Conservation (phyloP, 306 rosid species). For the Glycine tomentella region DNA sequence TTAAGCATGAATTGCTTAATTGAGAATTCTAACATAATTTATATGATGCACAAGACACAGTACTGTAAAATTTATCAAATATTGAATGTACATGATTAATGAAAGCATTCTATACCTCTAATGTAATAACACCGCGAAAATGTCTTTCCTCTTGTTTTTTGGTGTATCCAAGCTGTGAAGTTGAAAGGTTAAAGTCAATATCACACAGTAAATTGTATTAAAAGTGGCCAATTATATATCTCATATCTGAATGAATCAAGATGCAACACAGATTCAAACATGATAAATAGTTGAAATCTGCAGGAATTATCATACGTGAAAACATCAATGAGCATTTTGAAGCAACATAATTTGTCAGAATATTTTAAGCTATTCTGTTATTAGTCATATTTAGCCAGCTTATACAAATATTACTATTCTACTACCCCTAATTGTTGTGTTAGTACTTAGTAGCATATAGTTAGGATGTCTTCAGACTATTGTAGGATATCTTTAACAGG, state of each 20-base stretch:
- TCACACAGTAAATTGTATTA: slow-evolving; percentile 30
- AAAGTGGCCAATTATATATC: slow-evolving; percentile 5
- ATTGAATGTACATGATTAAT: slow-evolving; percentile 1
- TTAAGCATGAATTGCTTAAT: background rate
- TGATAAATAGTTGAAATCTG: background rate
- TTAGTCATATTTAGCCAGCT: background rate
- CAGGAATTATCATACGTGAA: background rate
- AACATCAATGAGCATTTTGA: slow-evolving; percentile 9
- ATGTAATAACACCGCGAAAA: slow-evolving; percentile 89
- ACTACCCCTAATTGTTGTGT: background rate
- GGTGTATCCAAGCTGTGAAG: slow-evolving; percentile 93
- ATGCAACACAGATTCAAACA: slow-evolving; percentile 1
- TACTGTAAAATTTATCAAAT: slow-evolving; percentile 1
- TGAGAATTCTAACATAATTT: background rate
- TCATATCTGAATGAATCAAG: slow-evolving; percentile 22
- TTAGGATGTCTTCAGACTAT: background rate
- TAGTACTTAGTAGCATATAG: background rate
- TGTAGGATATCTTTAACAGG: background rate
- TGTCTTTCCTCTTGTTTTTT: slow-evolving; percentile 90
- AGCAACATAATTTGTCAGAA: slow-evolving; percentile 10
- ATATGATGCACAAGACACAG: background rate
- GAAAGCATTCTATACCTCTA: slow-evolving; percentile 73
- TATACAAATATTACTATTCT: slow-evolving; percentile 10
- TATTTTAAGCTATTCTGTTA: background rate
- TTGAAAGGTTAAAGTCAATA: slow-evolving; percentile 42